A percentile compares a stretch with the other conserved stretches of the same genome.
These are phyloP conservation scores for Rhododendron vialii DNA, from an alignment of 148 eudicot genomes.

Conservation along the genomic window DNA sequence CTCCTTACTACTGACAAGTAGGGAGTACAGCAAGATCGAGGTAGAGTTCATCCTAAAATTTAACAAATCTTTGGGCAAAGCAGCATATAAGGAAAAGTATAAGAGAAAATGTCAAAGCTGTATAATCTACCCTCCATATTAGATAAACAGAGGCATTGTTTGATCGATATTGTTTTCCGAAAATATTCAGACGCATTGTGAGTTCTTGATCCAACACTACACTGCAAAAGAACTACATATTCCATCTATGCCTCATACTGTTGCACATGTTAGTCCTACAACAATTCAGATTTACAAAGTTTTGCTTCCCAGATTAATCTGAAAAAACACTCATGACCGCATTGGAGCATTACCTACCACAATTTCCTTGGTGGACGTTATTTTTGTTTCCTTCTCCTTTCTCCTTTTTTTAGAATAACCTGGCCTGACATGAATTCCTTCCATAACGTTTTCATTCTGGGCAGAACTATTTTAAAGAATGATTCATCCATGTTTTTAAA, in stretches of 20 bases:
- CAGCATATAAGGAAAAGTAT: background rate
- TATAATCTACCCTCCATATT: background rate
- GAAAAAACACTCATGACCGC: background rate
- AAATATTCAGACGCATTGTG: background rate
- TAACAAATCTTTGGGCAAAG: background rate
- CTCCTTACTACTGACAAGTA: background rate
- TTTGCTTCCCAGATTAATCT: background rate
- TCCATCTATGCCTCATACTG: background rate
- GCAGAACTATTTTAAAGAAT: background rate
- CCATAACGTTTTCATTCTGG: background rate
- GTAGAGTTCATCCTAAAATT: background rate
- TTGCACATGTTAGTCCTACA: background rate
- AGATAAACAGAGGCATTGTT: background rate
- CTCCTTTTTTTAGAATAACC: background rate
- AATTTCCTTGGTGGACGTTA: background rate
- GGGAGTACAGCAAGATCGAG: background rate
- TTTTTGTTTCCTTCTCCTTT: background rate
- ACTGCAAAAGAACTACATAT: background rate
- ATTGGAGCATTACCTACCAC: background rate
- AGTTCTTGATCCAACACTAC: constrained; percentile 1
- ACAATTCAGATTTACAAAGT: background rate
- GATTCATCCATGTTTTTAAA: background rate
- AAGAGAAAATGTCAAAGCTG: background rate
- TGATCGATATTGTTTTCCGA: background rate
- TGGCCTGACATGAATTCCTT: background rate